Evolutionary conservation across 306 rosid genomes (phyloP), one percentile per base, ranked within the genome.

Genomic region (Abrus precatorius): DNA sequence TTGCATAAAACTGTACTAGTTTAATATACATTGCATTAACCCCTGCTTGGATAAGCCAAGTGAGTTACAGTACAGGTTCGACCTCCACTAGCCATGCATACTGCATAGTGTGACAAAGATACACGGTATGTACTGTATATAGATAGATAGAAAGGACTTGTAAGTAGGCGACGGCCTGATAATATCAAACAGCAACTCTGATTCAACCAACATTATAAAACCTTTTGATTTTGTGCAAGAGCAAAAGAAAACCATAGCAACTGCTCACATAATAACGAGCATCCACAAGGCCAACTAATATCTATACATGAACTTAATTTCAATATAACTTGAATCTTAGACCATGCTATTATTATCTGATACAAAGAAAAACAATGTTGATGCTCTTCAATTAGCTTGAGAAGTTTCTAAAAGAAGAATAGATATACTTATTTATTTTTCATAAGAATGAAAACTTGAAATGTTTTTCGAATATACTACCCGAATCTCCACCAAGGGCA

Each of bases 281-380:
- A 56, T 47, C 69, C 27, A 32, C 27, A 1, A 34, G 9, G 6
- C 36, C 59, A n/a, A 13, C 38, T 32, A 71, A 77, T 5, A 77
- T 27, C 38, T 62, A 60, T 63, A 76, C 52, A 82, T 49, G 13
- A 11, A 59, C 36, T 20, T 9, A 54, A 20, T 29, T 36, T 57
- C 76, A 53, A 78, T 40, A 9, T 30, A 74, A 40, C 11, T 9
- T 30, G 9, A 52, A 56, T 61, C 75, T n/a, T 6, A 13, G 52
- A 41, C 11, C 32, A 27, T 50, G 9, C 43, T 47, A 82, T 53
- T 67, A 82, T 62, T 28, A 29, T 55, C 57, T 43, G 53, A 55
- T 62, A 62, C 67, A 73, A 9, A 84, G 27, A 12, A 56, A 79
- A 72, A 55, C 70, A 45, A 72, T 57, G 68, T 68, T 8, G 29